Conservation (phyloP, 805 yeast genomes). For the Candida insectorum region DNA sequence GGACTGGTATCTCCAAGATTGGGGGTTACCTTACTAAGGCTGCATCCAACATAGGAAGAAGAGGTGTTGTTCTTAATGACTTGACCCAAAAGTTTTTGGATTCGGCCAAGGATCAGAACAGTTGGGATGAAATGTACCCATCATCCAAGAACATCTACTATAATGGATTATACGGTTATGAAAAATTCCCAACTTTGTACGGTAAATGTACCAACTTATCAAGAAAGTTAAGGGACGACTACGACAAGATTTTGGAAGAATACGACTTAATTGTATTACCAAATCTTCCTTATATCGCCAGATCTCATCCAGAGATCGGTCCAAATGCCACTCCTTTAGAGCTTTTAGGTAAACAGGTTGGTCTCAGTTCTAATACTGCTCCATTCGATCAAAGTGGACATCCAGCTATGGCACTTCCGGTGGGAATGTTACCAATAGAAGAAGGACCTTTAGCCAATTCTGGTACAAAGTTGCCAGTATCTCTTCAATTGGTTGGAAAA, state of each 20-base stretch:
- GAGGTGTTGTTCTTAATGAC: slow-evolving; percentile 15
- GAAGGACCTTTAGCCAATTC: slow-evolving; percentile 19
- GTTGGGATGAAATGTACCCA: slow-evolving; percentile 14
- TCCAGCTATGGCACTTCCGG: slow-evolving; percentile 33
- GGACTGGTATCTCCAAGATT: slow-evolving; percentile 30
- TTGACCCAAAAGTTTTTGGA: slow-evolving; percentile 12
- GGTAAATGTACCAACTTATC: slow-evolving; percentile 29
- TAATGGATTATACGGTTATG: slow-evolving; percentile 27
- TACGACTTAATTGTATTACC: slow-evolving; percentile 35
- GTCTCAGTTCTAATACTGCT: slow-evolving; percentile 32
- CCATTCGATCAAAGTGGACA: slow-evolving; percentile 36
- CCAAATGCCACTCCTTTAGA: slow-evolving; percentile 18
- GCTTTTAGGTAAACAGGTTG: slow-evolving; percentile 23
- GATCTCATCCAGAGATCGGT: slow-evolving; percentile 20
- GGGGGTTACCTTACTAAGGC: slow-evolving; percentile 15
- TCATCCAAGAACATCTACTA: slow-evolving; percentile 20
- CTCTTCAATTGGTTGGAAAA: slow-evolving; percentile 31
- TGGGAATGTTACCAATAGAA: slow-evolving; percentile 24
- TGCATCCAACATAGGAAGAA: slow-evolving; percentile 17
- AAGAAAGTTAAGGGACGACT: slow-evolving; percentile 27
- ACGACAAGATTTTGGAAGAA: slow-evolving; percentile 22
- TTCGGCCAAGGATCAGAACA: slow-evolving; percentile 9
- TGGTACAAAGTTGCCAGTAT: slow-evolving; percentile 29
- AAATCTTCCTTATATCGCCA: slow-evolving; percentile 24
- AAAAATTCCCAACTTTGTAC: slow-evolving; percentile 29